phyloP scores from a whole-genome alignment of 1,284 basidiomycete genomes.

The Puccinia polysora region DNA sequence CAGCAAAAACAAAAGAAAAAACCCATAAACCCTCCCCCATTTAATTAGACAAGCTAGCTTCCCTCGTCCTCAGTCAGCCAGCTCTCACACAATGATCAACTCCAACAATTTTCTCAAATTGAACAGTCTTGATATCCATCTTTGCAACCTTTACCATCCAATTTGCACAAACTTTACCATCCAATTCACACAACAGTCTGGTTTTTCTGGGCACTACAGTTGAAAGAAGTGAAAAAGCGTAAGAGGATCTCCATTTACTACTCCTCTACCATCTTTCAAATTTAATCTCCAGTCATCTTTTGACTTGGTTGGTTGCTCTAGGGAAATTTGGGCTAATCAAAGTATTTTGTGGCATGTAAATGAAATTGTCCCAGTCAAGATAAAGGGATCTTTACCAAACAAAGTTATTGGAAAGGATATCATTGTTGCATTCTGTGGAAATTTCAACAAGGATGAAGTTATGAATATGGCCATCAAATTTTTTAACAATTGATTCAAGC shows the following conservation, averaged over 20 bases:
- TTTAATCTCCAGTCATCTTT: conserved; percentile 44
- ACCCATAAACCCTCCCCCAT: no score
- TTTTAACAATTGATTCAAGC: conserved; percentile 76
- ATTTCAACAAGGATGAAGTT: conserved; percentile 95
- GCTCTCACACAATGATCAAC: no score
- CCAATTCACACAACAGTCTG: conserved; percentile 93
- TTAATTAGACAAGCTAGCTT: no score
- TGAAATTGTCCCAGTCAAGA: conserved; percentile 88
- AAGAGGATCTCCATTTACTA: conserved; percentile 53
- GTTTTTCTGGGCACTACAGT: conserved; percentile 96
- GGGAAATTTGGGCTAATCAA: conserved; percentile 99
- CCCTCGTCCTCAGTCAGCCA: no score
- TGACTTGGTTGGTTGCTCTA: no score
- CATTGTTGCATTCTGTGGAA: conserved; percentile 91
- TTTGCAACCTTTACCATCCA: background rate
- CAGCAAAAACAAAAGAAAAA: no score
- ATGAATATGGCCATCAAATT: conserved; percentile 98
- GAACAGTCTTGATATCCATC: no score
- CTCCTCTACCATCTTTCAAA: background rate
- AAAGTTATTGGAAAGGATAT: conserved; percentile 98
- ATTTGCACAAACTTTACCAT: conserved; percentile 61
- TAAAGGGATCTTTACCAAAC: conserved; percentile 71
- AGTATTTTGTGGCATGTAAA: conserved; percentile 99
- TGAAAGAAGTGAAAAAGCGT: conserved; percentile 54
- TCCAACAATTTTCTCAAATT: no score